Evolutionary conservation across 2,329 filamentous ascomycete species (phyloP), one percentile per base, ranked within the genome.

Genomic region (Davidsoniella eucalypti): DNA sequence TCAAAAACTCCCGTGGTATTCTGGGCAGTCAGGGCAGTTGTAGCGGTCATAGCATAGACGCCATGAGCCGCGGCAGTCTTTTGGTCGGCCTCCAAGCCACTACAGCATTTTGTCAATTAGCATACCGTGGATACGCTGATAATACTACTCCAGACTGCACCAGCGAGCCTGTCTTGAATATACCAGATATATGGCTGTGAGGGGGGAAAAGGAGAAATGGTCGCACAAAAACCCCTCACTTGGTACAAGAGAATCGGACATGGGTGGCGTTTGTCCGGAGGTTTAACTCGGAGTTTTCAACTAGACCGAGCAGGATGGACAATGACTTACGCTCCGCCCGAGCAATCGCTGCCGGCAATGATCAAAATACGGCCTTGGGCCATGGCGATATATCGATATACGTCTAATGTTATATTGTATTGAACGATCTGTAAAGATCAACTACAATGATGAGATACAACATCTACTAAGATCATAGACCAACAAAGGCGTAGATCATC

Each of bases 41-140:
- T 95, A 18, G 88, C 87, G 47, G 90, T 95, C 80, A 95, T 93
- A 53, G 87, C 87, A 71, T 96, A 96, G 67, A 85, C 92, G 53
- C 83, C 81, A 74, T 96, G 87, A 16, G 85, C 86, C 42, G 87
- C 84, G 54, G 94, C 82, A 54, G 94, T 87, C 63, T 94, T 94
- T 61, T 96, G 88, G 63, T 96, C 90, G 38, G 90, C 92, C 65
- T 98, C 90, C 33, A 98, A 77, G 47, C 90, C 92, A 51, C 88
- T 94, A 59, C 23, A 5, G 14, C 21, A 33, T 25, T 21, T 21
- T 41, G 14, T 37, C 9, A 33, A 21, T 36, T 43, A 40, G 38
- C 40, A 47, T 12, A 33, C 29, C 6, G 14, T 9, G 6, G 10
- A 33, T 33, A 33, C 3, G 16, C 29, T 10, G 25, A 23, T 16